These are phyloP conservation scores for Mrakia frigida DNA, from an alignment of 768 basidiomycete species.

Conservation along the genomic window DNA sequence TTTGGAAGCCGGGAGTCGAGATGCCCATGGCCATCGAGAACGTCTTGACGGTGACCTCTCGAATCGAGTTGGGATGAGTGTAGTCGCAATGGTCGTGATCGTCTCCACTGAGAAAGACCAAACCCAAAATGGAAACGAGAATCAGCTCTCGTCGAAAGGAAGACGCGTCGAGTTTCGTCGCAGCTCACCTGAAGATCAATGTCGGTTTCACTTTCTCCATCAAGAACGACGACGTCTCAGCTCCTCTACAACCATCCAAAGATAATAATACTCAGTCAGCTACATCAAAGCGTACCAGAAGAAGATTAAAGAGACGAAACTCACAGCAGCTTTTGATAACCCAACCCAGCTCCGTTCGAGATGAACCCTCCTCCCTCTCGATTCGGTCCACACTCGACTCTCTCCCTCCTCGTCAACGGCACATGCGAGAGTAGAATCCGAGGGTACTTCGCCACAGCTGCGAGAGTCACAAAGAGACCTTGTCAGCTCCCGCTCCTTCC, in stretches of 20 bases:
- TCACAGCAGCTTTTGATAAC: conserved; percentile 67
- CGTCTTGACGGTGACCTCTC: conserved; percentile 82
- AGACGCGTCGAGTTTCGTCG: neutral
- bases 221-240: conserved; percentile 61
- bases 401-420: conserved; percentile 70
- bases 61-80: conserved; percentile 51
- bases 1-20: conserved; percentile 76
- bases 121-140: neutral
- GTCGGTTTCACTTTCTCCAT: conserved; percentile 61
- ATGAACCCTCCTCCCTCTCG: conserved; percentile 61
- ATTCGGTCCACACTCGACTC: conserved; percentile 68
- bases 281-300: neutral
- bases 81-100: conserved; percentile 94
- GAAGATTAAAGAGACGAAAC: neutral
- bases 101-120: conserved; percentile 60
- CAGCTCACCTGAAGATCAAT: conserved; percentile 52
- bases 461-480: neutral
- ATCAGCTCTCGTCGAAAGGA: neutral
- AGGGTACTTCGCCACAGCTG: conserved; percentile 48
- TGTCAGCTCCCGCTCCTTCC: no score
- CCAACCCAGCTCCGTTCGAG: conserved; percentile 65
- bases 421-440: conserved; percentile 79
- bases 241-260: conserved; percentile 43
- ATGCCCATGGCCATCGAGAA: conserved; percentile 88
- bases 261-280: neutral